Base-by-base conservation (phyloP, 345 rosid species). In the Linum usitatissimum region DNA sequence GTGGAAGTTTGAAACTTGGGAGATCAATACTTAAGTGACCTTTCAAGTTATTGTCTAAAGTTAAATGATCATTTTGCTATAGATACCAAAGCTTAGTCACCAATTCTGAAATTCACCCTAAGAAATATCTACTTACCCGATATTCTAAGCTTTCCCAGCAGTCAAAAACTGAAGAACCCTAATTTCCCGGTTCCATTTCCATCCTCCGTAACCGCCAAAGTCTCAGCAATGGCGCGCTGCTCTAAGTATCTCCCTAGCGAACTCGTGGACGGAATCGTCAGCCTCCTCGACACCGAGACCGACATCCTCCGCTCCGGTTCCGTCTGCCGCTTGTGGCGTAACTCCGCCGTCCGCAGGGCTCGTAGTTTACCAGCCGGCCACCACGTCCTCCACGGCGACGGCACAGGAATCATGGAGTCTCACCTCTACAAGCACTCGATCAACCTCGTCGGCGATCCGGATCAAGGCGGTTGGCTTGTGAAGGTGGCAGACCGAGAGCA, bases 271-370 rank as follows among this genome's bases (percentile, higher is more conserved):
- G 71, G 68, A 18, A 84, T 87, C 66, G 68, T 85, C 39, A 76
- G 75, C 23, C 68, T 64, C 73, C 72, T 90, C 2, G 81, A 72
- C 45, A 71, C 80, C 19, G 70, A 84, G 59, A 72, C 74, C 57
- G 97, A 93, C 61, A 65, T 86, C 71, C 53, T 67, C 15, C 91
- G 87, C 2, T 80, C 82, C 77, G 96, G 99, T 23, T 80, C 96
- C 65, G 84, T 87, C n/a, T 93, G 99, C 65, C 69, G 79, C 39
- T 70, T 84, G 49, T 93, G 99, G 99, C 83, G 95, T 13, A 80
- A 79, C 68, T 72, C 94, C 23, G 67, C 75, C 48, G 45, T 72
- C 17, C 78, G 81, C 0, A 74, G 69, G 49, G 76, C 68, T 6
- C 70, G 68, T 61, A 79, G 75, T 23, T 71, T 76, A 2, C 63